These are phyloP conservation scores for Austroboletus festivus DNA, from an alignment of 768 basidiomycete species.

Conservation along the genomic window DNA sequence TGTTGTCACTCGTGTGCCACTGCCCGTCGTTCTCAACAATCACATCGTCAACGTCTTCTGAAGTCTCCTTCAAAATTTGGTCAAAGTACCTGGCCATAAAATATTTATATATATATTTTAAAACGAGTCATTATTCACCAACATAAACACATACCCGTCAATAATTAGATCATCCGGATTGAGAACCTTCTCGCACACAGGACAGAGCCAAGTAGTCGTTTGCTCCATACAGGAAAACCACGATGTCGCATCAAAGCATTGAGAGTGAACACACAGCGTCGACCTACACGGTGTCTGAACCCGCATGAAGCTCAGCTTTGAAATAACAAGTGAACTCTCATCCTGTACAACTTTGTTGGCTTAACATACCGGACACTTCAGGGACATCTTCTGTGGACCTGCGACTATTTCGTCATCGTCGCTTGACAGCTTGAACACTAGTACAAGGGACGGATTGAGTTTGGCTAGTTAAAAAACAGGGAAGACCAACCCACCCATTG, in stretches of 20 bases:
- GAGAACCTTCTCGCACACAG: conserved; percentile 82
- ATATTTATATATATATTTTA: no score
- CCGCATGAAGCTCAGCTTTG: conserved; percentile 80
- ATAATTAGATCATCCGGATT: conserved; percentile 81
- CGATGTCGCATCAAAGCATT: conserved; percentile 93
- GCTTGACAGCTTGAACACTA: conserved; percentile 56
- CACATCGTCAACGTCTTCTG: conserved; percentile 85
- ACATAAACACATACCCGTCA: conserved; percentile 68
- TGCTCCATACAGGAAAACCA: conserved; percentile 97
- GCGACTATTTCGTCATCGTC: conserved; percentile 92
- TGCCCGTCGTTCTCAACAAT: conserved; percentile 91
- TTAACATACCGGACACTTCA: conserved; percentile 86
- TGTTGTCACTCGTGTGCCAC: conserved; percentile 92
- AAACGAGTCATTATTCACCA: background rate
- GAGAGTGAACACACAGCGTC: conserved; percentile 79
- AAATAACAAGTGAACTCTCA: conserved; percentile 2
- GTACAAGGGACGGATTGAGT: conserved; percentile 5
- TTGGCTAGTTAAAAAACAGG: background rate
- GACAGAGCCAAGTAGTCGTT: conserved; percentile 95
- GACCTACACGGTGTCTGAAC: conserved; percentile 85
- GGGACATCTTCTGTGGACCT: conserved; percentile 83
- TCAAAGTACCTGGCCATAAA: conserved; percentile 86
- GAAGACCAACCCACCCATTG: conserved; percentile 53
- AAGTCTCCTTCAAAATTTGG: conserved; percentile 72
- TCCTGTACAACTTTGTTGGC: background rate